phyloP scores from a whole-genome alignment of 495 filamentous ascomycete genomes.

The Haplographium delicatum region DNA sequence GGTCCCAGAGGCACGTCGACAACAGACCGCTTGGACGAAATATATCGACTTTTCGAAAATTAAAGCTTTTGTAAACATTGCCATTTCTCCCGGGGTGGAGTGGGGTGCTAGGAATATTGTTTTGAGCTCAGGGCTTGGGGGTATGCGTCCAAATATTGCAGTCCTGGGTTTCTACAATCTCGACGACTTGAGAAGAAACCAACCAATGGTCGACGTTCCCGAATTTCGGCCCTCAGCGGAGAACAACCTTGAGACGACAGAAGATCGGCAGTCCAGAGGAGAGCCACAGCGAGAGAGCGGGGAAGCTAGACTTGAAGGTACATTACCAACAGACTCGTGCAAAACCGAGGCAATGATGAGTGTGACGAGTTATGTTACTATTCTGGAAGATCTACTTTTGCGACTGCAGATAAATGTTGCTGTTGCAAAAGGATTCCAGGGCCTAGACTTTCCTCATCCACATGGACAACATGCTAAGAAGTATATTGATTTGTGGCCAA shows the following conservation, averaged over 20 bases:
- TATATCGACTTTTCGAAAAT: constrained; percentile 83
- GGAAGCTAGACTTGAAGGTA: constrained; percentile 33
- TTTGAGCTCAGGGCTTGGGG: constrained; percentile 76
- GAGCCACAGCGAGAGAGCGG: constrained; percentile 28
- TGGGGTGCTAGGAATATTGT: constrained; percentile 84
- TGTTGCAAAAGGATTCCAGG: constrained; percentile 75
- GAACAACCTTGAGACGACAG: constrained; percentile 16
- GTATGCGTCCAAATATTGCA: constrained; percentile 86
- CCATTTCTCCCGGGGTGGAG: constrained; percentile 73
- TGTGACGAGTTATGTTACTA: constrained; percentile 68
- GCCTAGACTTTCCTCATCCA: constrained; percentile 61
- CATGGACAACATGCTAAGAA: constrained; percentile 51
- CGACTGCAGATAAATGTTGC: constrained; percentile 81
- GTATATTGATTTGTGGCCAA: constrained; percentile 86
- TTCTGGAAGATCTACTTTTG: constrained; percentile 75
- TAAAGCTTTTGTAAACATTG: constrained; percentile 84
- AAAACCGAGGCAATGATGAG: constrained; percentile 57
- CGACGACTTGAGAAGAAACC: constrained; percentile 49
- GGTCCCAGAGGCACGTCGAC: constrained; percentile 73
- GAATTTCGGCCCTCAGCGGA: constrained; percentile 27
- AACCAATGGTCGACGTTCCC: constrained; percentile 30
- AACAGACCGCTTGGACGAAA: constrained; percentile 78
- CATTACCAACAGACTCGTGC: constrained; percentile 57
- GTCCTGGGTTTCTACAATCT: constrained; percentile 71
- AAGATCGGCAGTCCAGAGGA: no score